These are phyloP conservation scores for Penicillium sp. DNA, from an alignment of 2,329 filamentous ascomycete species.

Conservation along the genomic window DNA sequence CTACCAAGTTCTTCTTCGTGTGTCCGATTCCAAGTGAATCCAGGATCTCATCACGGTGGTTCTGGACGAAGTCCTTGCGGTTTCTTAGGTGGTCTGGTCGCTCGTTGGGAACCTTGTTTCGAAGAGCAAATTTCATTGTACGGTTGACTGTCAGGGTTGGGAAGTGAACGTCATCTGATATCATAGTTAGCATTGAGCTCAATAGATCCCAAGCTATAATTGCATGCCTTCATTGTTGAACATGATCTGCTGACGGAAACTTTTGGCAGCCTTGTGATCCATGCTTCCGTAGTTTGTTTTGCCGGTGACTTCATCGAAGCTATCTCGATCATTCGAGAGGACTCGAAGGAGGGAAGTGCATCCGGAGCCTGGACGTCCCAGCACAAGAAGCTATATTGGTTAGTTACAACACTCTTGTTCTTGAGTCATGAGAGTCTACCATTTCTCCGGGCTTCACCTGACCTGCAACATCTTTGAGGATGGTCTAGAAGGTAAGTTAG, in stretches of 20 bases:
- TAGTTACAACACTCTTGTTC: background rate
- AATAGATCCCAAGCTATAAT: background rate
- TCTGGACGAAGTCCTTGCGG: constrained; percentile 32
- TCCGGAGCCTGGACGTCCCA: constrained; percentile 66
- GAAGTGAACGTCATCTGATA: constrained; percentile 66
- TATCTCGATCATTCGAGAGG: constrained; percentile 62
- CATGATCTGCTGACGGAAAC: constrained; percentile 50
- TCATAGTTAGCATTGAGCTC: background rate
- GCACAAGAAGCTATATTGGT: constrained; percentile 55
- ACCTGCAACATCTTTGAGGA: constrained; percentile 41
- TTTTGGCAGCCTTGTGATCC: constrained; percentile 47
- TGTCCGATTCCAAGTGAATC: constrained; percentile 44
- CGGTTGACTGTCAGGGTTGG: constrained; percentile 72
- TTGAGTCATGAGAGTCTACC: constrained; percentile 29
- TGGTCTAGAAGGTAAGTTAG: constrained; percentile 32
- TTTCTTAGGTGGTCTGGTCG: constrained; percentile 26
- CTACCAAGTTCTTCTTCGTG: constrained; percentile 63
- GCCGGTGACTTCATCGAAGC: constrained; percentile 59
- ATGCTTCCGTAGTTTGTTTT: constrained; percentile 55
- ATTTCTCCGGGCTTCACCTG: constrained; percentile 47
- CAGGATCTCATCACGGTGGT: constrained; percentile 36
- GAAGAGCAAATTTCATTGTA: constrained; percentile 70
- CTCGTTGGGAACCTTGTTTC: constrained; percentile 44
- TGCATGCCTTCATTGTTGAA: constrained; percentile 66
- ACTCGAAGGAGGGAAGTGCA: constrained; percentile 71